Base-by-base conservation (phyloP, 1,284 basidiomycete genomes). In the Entoloma clypeatum region DNA sequence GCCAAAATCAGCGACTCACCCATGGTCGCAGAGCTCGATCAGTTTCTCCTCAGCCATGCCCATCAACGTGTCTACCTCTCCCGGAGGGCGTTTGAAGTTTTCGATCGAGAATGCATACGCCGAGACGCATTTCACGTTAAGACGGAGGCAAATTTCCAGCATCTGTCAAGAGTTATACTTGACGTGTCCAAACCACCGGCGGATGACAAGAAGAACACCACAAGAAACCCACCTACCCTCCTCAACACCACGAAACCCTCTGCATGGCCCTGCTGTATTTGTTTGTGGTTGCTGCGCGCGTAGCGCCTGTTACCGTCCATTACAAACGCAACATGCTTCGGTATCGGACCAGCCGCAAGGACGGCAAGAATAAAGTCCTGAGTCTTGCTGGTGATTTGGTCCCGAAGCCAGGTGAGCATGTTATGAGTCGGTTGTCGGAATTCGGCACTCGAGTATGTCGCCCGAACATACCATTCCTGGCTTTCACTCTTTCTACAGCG, bases 231-330 rank as follows among this genome's bases (percentile, higher is more conserved):
- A 68, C 83, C 52, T 54, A 95, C 93, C 63, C 82, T 67, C 54
- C 85, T 74, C 43, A 99, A 66, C 4, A 90, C 85, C 34, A 81
- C 67, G 60, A 93, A 98, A 0, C 96, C 96, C 35, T 85, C 83
- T 4, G 75, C 68, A 62, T 99, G 96, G 1, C 96, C 95, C 45
- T 89, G 71, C 23, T 71, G 67, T 7, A 90, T 75, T 22, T 74
- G 62, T 58, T 81, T 75, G 5, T 82, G 77, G 14, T 77, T 69
- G 49, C 62, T 70, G n/a, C 87, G 74, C 0, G 96, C 95, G 60
- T 90, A 97, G 4, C 96, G 75, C 38, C 96, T 72, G 62, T 99
- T 99, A 4, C 96, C 96, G 56, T 99, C 96, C 92, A 99, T 96
- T 25, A 97, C 87, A 59, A 99, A 95, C 2, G 89, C 94, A 29